Evolutionary conservation across 805 yeast species (phyloP).

Genomic region (Vanderwaltozyma yarrowii): DNA sequence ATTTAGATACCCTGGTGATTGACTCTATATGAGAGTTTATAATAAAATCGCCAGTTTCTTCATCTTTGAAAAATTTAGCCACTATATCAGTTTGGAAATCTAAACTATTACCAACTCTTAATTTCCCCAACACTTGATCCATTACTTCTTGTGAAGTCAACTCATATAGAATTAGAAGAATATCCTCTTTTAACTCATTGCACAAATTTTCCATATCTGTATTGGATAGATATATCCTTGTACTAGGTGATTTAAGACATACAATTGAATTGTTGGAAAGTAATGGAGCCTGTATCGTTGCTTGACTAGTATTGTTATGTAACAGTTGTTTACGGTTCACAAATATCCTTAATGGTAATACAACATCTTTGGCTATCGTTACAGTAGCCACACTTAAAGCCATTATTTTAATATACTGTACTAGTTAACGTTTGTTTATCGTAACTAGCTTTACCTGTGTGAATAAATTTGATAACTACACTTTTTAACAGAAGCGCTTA

Average conservation of each 20-base stretch:
- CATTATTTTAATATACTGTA: no score
- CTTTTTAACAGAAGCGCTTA: no score
- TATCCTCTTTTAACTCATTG: slow-evolving; percentile 19
- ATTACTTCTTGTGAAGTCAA: slow-evolving; percentile 15
- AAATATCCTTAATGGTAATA: slow-evolving; percentile 21
- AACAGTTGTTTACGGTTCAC: slow-evolving; percentile 23
- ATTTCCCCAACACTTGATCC: slow-evolving; percentile 14
- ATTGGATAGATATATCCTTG: slow-evolving; percentile 22
- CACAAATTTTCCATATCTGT: slow-evolving; percentile 21
- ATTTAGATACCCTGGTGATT: slow-evolving; percentile 19
- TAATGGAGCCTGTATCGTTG: slow-evolving; percentile 26
- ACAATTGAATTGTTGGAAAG: slow-evolving; percentile 28
- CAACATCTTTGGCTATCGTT: slow-evolving; percentile 12
- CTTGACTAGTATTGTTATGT: slow-evolving; percentile 10
- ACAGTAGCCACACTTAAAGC: slow-evolving; percentile 19
- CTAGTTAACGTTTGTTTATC: no score
- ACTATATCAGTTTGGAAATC: slow-evolving; percentile 14
- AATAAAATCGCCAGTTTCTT: not conserved
- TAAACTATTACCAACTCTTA: slow-evolving; percentile 18
- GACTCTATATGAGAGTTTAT: slow-evolving; percentile 12
- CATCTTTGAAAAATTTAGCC: slow-evolving; percentile 5
- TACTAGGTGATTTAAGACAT: slow-evolving; percentile 22
- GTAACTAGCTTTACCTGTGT: no score
- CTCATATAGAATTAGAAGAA: slow-evolving; percentile 22
- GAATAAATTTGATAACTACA: no score